Evolutionary conservation across 2,329 filamentous ascomycete species (phyloP), one percentile per base, ranked within the genome.

Genomic region (Arthrobotrys musiformis): DNA sequence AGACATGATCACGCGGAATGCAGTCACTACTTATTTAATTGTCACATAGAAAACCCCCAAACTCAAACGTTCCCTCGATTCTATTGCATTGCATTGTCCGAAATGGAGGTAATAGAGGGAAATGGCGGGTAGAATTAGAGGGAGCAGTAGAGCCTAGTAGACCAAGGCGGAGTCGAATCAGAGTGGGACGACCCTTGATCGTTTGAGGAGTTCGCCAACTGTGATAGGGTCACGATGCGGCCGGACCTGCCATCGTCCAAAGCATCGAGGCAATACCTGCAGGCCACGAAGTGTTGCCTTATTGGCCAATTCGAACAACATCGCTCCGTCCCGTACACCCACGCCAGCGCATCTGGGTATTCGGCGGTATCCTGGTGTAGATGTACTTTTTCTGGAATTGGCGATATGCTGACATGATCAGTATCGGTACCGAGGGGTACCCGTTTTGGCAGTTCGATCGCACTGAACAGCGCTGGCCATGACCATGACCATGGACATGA

Each of bases 21-120:
- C 60, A 70, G 66, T 70, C 73, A 56, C 66, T 77, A 77, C 70
- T 77, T 77, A 77, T 77, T 77, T 77, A 77, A 77, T 77, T 70
- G 66, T 70, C 66, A 70, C 73, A 66, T 70, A 70, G 50, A 66
- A 77, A 67, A 62, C 68, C 56, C 68, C 68, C 68, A 63, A 56
- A 46, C 17, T 4, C 37, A 54, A 19, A 54, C 28, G 26, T 13
- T 11, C 2, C 5, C 19, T 24, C 30, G 30, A 35, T n/a, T n/a
- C 5, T 11, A 35, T 35, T 5, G 17, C 24, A 17, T 28, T 30
- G 1, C 15, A 40, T 24, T 24, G 28, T 48, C 37, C 24, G 52
- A 70, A 30, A 19, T 8, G 22, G 24, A 28, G 22, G 35, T 7
- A 52, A 61, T 42, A 24, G 42, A 30, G 54, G 35, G 24, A 44